Evolutionary conservation across 306 rosid genomes (phyloP), one percentile per base, ranked within the genome.

Genomic region (Lotus japonicus): DNA sequence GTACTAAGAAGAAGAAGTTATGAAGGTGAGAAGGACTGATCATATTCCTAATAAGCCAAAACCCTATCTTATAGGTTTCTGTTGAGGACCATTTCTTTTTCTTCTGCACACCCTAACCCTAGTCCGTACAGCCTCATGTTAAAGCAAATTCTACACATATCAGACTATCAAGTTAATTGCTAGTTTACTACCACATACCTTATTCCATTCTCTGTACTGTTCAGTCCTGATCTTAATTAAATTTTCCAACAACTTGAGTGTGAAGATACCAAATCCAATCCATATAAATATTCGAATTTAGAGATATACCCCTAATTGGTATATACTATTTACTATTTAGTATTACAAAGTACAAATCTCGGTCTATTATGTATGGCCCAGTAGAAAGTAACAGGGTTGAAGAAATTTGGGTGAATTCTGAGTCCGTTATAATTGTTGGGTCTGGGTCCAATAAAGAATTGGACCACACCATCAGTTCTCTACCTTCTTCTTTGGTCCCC

Each of bases 151-250:
- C 1, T 21, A 1, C 3, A 21, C 0, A 35, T 15, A 53, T 11
- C 72, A 19, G 70, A 74, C 59, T 64, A 31, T 31, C 36, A 31
- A 54, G 54, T 62, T 18, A 61, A 53, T 69, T 55, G 44, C 58
- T 65, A 31, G 36, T 1, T 64, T n/a, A n/a, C n/a, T n/a, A n/a
- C n/a, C n/a, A n/a, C 36, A 64, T 77, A 44, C 73, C 73, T 31
- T 44, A 31, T 31, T 31, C 36, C 36, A 4, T 31, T 31, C 36
- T 31, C 36, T 26, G 31, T 26, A 48, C 19, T 17, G 44, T 76
- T 78, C 48, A 72, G 53, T 76, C 63, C 49, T 54, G 81, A 61
- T 72, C 60, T 76, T 81, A 45, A 80, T 76, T 81, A 45, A 80
- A 76, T 76, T 71, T 58, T 66, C 59, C 84, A 80, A 71, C 81